A percentile compares a stretch with the other conserved stretches of the same genome.
phyloP scores from a whole-genome alignment of 164 flowering plant genomes.

The Paratinospora sagittata region DNA sequence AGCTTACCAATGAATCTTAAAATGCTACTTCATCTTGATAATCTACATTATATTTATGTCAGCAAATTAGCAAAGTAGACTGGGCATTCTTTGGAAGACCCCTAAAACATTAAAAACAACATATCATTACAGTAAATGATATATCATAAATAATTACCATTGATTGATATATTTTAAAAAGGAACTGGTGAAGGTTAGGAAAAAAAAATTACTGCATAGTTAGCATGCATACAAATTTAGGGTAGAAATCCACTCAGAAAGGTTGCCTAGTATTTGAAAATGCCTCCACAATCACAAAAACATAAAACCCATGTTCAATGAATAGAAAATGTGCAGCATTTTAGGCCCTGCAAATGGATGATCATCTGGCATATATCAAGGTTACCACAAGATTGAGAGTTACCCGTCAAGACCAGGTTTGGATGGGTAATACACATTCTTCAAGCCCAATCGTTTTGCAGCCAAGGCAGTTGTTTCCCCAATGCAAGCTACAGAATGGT shows the following conservation, averaged over 20 bases:
- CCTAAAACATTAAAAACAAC: no score
- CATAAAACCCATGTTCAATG: background rate
- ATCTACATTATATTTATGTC: no score
- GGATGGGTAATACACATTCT: conserved; percentile 63
- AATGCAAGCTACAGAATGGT: conserved; percentile 78
- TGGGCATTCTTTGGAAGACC: no score
- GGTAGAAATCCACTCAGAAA: background rate
- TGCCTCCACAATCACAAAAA: background rate
- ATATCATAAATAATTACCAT: background rate
- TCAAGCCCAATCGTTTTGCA: conserved; percentile 64
- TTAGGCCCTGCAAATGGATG: background rate
- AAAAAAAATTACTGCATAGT: background rate
- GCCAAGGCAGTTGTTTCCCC: conserved; percentile 92
- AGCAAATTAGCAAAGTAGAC: no score
- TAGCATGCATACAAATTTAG: background rate
- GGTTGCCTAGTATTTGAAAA: background rate
- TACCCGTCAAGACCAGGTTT: conserved; percentile 96
- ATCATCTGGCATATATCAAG: background rate
- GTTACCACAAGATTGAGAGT: background rate
- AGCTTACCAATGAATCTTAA: no score
- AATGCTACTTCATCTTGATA: no score
- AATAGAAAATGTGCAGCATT: background rate
- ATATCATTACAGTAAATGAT: background rate
- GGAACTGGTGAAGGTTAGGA: background rate
- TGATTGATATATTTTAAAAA: background rate